phyloP scores from a whole-genome alignment of 2,329 filamentous ascomycete genomes.

The Paecilomyces sp. region DNA sequence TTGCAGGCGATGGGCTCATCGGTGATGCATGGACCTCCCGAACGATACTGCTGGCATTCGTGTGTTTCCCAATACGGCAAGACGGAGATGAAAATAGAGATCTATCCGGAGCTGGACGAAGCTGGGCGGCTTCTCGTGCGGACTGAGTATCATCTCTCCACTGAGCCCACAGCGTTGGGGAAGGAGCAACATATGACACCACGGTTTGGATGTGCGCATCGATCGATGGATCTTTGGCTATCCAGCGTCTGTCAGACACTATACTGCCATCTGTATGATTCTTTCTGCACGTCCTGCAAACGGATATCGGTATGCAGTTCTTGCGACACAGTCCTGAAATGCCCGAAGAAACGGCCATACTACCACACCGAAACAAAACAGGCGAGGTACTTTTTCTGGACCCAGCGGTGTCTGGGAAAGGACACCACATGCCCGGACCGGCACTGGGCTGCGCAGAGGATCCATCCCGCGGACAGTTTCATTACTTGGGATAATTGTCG shows the following conservation, averaged over 20 bases:
- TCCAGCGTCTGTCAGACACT: conserved; percentile 31
- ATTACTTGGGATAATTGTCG: conserved; percentile 30
- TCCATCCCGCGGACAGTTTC: conserved; percentile 28
- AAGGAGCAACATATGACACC: conserved; percentile 32
- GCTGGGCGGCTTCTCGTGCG: conserved; percentile 23
- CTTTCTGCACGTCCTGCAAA: conserved; percentile 25
- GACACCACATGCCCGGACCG: conserved; percentile 19
- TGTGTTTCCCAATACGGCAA: conserved; percentile 28
- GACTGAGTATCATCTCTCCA: conserved; percentile 32
- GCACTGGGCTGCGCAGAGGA: conserved; percentile 27
- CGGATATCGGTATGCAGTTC: conserved; percentile 29
- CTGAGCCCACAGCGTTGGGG: conserved; percentile 24
- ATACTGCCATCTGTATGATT: conserved; percentile 27
- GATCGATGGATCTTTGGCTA: conserved; percentile 33
- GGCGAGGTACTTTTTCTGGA: conserved; percentile 29
- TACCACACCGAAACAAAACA: conserved; percentile 15
- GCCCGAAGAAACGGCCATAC: conserved; percentile 25
- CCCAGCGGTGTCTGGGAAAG: conserved; percentile 25
- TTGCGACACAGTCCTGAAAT: conserved; percentile 26
- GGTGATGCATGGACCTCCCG: conserved; percentile 19
- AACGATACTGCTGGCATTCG: conserved; percentile 32
- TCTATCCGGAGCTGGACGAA: conserved; percentile 27
- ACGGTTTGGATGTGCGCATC: conserved; percentile 33
- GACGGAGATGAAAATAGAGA: conserved; percentile 25
- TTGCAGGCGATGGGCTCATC: conserved; percentile 16